These are phyloP conservation scores for Arabis hirsuta DNA, from an alignment of 345 rosid genomes.

Conservation along the genomic window DNA sequence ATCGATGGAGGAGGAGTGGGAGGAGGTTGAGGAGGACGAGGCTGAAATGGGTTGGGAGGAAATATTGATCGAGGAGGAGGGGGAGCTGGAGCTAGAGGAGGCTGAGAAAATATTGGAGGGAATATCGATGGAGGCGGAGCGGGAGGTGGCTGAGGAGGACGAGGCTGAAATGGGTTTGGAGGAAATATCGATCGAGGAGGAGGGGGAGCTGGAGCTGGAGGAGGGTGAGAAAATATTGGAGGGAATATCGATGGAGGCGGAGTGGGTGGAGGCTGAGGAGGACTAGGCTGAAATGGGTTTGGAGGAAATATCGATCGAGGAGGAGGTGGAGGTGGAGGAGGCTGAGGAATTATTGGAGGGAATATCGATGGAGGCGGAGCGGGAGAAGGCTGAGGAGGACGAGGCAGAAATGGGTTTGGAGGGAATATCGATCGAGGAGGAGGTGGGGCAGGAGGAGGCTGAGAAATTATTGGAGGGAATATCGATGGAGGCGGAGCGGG, in stretches of 20 bases:
- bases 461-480: constrained; percentile 10
- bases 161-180: constrained; percentile 42
- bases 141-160: constrained; percentile 11
- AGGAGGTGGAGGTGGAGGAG: constrained; percentile 23
- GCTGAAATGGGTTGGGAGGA: constrained; percentile 7
- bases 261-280: constrained; percentile 23
- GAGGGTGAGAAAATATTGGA: constrained; percentile 2
- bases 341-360: constrained; percentile 34
- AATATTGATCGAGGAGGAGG: constrained; percentile 19
- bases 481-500: constrained; percentile 28
- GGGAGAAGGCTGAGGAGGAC: constrained; percentile 11
- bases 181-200: constrained; percentile 27
- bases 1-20: constrained; percentile 27
- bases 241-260: constrained; percentile 27
- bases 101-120: constrained; percentile 34
- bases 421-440: constrained; percentile 26
- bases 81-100: constrained; percentile 1
- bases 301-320: constrained; percentile 5
- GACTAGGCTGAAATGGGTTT: constrained; percentile 26
- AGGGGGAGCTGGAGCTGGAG: constrained; percentile 1
- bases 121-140: constrained; percentile 35
- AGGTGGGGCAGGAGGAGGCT: background rate
- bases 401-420: constrained; percentile 40
- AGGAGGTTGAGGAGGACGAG: constrained; percentile 21
- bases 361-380: constrained; percentile 34